A percentile compares a stretch with the other conserved stretches of the same genome.
phyloP scores from a whole-genome alignment of 352 stramenopile genomes.

The Globisporangium megalacanthum region DNA sequence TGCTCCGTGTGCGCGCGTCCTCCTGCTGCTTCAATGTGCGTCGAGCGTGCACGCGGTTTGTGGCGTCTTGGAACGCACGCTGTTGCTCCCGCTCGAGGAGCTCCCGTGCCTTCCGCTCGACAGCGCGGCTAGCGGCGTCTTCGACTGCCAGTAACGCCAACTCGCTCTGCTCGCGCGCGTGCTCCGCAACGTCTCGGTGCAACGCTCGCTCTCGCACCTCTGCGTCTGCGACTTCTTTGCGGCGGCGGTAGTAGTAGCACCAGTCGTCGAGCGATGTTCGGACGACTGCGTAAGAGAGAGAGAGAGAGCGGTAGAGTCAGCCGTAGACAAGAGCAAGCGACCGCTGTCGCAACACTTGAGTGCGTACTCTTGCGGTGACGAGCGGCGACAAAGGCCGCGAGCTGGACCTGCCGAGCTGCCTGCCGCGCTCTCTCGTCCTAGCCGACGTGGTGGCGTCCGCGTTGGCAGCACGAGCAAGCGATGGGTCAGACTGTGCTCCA shows the following conservation, averaged over 20 bases:
- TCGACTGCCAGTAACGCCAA: constrained; percentile 33
- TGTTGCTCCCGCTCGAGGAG: constrained; percentile 23
- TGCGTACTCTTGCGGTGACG: constrained; percentile 31
- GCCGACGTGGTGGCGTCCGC: not conserved
- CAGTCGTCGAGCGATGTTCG: constrained; percentile 24
- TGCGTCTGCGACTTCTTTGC: constrained; percentile 33
- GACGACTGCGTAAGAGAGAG: constrained; percentile 11
- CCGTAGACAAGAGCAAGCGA: not conserved
- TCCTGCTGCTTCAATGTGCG: constrained; percentile 51
- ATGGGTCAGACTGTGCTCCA: too few species aligned
- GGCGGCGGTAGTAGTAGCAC: constrained; percentile 33
- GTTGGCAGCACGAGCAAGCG: not conserved
- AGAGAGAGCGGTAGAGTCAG: not conserved
- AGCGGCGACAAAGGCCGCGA: constrained; percentile 24
- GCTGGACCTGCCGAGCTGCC: constrained; percentile 17
- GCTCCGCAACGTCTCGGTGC: constrained; percentile 29
- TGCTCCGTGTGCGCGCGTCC: constrained; percentile 40
- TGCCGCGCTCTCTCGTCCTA: constrained; percentile 28
- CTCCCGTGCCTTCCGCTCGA: constrained; percentile 20
- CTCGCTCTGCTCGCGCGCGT: constrained; percentile 25
- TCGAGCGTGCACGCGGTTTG: constrained; percentile 30
- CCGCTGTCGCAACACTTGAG: not conserved
- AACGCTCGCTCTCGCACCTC: constrained; percentile 33
- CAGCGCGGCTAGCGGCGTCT: constrained; percentile 30
- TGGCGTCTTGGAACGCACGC: constrained; percentile 40